A percentile compares a stretch with the other conserved stretches of the same genome.
Evolutionary conservation across 2,329 filamentous ascomycete genomes (phyloP).

Genomic region (Hymenotorrendiella dingleyae): DNA sequence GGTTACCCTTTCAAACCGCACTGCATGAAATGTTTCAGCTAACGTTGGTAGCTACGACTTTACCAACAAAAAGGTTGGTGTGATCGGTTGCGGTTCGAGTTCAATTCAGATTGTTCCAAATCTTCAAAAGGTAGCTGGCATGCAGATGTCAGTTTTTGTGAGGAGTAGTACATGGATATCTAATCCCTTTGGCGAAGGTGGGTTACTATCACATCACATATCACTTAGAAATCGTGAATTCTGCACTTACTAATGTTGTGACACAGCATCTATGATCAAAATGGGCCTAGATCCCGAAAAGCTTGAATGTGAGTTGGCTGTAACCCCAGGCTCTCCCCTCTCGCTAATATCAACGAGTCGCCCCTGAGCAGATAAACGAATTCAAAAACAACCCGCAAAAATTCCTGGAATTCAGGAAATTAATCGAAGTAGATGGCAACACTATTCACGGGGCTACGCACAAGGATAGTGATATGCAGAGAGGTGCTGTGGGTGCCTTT

Average conservation of each 20-base stretch:
- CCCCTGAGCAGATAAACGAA: constrained; percentile 36
- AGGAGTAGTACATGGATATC: constrained; percentile 46
- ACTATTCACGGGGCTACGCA: constrained; percentile 38
- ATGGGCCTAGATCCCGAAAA: constrained; percentile 37
- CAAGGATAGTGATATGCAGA: constrained; percentile 34
- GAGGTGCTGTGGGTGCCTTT: constrained; percentile 30
- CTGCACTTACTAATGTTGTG: not conserved
- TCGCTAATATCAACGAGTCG: constrained; percentile 27
- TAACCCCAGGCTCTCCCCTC: not conserved
- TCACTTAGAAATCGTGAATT: not conserved
- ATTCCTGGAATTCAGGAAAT: constrained; percentile 38
- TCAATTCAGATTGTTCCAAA: constrained; percentile 47
- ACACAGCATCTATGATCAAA: constrained; percentile 33
- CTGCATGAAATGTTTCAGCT: constrained; percentile 1
- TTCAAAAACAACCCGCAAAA: constrained; percentile 34
- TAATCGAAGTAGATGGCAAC: constrained; percentile 39
- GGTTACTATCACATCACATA: not conserved
- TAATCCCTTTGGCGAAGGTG: constrained; percentile 39
- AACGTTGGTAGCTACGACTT: constrained; percentile 43
- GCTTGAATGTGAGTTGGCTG: constrained; percentile 33
- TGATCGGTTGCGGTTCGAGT: constrained; percentile 48
- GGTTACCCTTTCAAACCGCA: not conserved
- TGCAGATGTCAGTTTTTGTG: constrained; percentile 40
- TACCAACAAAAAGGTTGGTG: constrained; percentile 40
- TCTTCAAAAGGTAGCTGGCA: constrained; percentile 40